Evolutionary conservation across 768 basidiomycete genomes (phyloP).

Genomic region (Mycena maculata): DNA sequence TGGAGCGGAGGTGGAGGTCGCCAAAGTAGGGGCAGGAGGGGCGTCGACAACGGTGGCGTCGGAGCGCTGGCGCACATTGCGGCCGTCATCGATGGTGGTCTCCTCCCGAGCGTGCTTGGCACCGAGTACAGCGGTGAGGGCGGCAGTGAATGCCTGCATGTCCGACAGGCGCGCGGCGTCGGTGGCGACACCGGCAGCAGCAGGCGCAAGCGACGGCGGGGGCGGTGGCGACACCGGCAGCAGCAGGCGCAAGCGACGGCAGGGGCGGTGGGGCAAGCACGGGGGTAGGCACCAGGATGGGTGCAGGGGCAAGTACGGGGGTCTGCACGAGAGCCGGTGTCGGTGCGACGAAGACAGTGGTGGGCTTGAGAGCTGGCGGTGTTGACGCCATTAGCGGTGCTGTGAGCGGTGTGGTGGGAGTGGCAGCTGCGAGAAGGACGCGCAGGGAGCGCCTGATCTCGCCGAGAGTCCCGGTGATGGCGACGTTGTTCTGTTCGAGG

Average conservation of each 20-base stretch:
- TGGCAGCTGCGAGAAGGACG: background rate
- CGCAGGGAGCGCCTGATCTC: background rate
- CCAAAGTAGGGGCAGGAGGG: no score
- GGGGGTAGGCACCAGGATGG: background rate
- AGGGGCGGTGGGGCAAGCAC: background rate
- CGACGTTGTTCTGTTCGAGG: background rate
- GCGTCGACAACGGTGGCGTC: background rate
- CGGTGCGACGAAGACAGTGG: no score
- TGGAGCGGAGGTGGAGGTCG: background rate
- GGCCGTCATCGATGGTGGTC: background rate
- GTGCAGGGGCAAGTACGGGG: background rate
- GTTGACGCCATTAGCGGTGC: no score
- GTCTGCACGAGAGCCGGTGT: no score
- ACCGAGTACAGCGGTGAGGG: background rate
- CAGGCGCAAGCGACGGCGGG: background rate
- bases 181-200: no score
- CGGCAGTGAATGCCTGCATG: slow-evolving; percentile 7
- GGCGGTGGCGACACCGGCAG: background rate
- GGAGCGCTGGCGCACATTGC: background rate
- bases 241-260: background rate
- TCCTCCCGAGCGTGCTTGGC: background rate
- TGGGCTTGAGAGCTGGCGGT: no score
- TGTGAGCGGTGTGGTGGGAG: background rate
- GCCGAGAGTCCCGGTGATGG: background rate
- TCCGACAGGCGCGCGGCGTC: background rate